Conservation (phyloP, 108 stramenopile species). For the Cyclotella atomus region DNA sequence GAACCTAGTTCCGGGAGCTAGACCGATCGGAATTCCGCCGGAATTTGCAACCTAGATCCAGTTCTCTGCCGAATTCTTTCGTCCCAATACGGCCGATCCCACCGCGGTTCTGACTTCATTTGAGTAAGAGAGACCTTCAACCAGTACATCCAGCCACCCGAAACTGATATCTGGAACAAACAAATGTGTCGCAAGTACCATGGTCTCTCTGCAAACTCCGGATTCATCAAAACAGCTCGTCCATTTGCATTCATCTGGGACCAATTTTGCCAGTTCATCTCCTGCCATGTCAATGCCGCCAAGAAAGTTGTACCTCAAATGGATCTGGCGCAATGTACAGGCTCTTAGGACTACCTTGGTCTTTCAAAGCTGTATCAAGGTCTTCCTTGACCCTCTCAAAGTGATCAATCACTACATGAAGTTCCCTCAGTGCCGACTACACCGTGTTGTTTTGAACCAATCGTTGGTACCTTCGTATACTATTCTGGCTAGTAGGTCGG, state of each 20-base stretch:
- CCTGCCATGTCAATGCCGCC: not conserved
- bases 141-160: not conserved
- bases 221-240: not conserved
- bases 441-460: constrained; percentile 3
- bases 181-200: not conserved
- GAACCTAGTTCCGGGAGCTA: no score
- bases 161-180: not conserved
- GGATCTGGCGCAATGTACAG: constrained; percentile 14
- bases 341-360: not conserved
- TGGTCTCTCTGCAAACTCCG: not conserved
- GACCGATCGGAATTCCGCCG: no score
- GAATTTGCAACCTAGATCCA: no score
- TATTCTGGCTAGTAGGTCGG: constrained; percentile 5
- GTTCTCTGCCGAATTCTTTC: constrained; percentile 1
- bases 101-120: no score
- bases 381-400: constrained; percentile 14
- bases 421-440: constrained; percentile 5
- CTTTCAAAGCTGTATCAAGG: not conserved
- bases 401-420: not conserved
- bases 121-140: constrained; percentile 3
- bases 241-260: not conserved
- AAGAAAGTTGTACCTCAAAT: not conserved
- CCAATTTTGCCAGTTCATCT: not conserved
- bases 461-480: constrained; percentile 12
- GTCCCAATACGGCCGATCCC: not conserved